A percentile compares a stretch with the other conserved stretches of the same genome.
These are phyloP conservation scores for Fusarium solani-melongenae DNA, from an alignment of 2,329 filamentous ascomycete genomes.

Conservation along the genomic window DNA sequence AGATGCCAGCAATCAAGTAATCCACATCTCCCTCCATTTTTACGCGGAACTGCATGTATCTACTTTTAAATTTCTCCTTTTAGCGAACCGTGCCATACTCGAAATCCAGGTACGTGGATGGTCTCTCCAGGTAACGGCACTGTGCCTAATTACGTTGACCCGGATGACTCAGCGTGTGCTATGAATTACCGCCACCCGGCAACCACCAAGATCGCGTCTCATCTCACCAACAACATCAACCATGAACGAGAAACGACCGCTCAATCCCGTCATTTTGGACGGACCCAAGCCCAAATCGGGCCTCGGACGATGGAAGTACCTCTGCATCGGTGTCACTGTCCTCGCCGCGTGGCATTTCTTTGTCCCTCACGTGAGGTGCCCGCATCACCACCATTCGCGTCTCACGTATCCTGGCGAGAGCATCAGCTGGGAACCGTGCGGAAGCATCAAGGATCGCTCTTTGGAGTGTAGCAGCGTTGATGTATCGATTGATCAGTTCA, in stretches of 20 bases:
- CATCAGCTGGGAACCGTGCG: conserved; percentile 53
- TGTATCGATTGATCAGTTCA: conserved; percentile 61
- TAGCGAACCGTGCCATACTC: not conserved
- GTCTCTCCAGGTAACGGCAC: not conserved
- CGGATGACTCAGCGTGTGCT: not conserved
- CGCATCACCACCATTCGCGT: conserved; percentile 11
- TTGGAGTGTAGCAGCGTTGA: conserved; percentile 57
- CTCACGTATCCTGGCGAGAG: conserved; percentile 22
- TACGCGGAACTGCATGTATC: not conserved
- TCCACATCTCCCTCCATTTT: not conserved
- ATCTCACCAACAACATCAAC: not conserved
- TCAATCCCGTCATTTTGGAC: not conserved
- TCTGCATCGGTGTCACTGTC: conserved; percentile 13
- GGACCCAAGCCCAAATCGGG: not conserved
- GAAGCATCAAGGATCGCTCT: conserved; percentile 47
- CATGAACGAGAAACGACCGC: conserved; percentile 22
- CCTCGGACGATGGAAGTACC: conserved; percentile 23
- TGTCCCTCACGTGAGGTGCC: conserved; percentile 2
- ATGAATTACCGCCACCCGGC: not conserved
- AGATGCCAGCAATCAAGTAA: not conserved
- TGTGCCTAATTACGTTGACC: not conserved
- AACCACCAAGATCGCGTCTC: not conserved
- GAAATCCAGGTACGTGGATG: not conserved
- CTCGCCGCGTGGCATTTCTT: conserved; percentile 19
- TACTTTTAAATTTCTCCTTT: not conserved